A percentile compares a stretch with the other conserved stretches of the same genome.
Conservation (phyloP, 345 rosid species). For the Eucalyptus rudis region DNA sequence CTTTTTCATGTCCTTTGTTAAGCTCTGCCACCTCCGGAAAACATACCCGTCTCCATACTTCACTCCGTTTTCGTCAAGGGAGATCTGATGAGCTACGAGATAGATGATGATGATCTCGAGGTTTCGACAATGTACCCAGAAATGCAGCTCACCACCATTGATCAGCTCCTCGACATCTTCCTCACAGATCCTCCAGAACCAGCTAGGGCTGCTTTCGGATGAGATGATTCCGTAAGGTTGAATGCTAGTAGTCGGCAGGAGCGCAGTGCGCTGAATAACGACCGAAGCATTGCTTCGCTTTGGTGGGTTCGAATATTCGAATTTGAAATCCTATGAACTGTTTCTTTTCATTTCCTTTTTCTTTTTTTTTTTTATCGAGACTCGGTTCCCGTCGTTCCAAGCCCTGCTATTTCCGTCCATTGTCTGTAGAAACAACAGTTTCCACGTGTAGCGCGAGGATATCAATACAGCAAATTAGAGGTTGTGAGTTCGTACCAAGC, state of each 20-base stretch:
- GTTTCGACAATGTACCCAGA: conserved; percentile 17
- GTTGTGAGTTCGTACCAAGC: not conserved
- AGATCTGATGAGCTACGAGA: not conserved
- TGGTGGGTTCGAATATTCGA: not conserved
- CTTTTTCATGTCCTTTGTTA: not conserved
- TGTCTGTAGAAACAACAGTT: not conserved
- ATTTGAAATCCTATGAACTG: not conserved
- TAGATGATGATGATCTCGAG: conserved; percentile 2
- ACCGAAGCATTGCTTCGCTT: not conserved
- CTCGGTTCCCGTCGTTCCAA: not conserved
- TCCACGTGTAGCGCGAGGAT: not conserved
- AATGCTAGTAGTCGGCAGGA: not conserved
- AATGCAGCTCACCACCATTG: not conserved
- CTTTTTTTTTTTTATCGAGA: not conserved
- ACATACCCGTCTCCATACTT: conserved; percentile 6
- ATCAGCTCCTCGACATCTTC: conserved; percentile 17
- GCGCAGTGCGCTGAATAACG: not conserved
- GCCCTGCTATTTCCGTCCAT: not conserved
- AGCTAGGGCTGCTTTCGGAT: not conserved
- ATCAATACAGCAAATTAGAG: not conserved
- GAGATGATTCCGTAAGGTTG: not conserved
- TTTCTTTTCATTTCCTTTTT: not conserved
- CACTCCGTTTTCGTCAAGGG: conserved; percentile 3
- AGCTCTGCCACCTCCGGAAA: conserved; percentile 10
- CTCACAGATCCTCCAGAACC: conserved; percentile 4